Base-by-base conservation (phyloP, 306 rosid species). In the Inga oerstediana region DNA sequence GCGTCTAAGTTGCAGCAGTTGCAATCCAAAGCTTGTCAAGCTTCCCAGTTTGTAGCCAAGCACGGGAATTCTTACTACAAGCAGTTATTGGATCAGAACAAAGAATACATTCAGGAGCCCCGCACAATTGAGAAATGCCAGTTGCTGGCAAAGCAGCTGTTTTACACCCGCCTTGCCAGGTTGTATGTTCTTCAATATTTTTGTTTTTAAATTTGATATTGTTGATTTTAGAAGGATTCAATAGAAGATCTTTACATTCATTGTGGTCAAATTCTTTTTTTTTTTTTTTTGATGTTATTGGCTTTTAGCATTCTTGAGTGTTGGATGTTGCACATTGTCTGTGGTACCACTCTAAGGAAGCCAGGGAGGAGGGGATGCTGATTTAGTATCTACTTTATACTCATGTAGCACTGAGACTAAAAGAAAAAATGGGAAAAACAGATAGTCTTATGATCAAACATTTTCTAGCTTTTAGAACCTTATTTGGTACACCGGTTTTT, bases 121-220 rank as follows among this genome's bases (percentile, higher is more conserved):
- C 86, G 97, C 30, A 92, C 98, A 0, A 84, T 90, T 77, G 98
- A 93, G 91, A 95, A 93, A 87, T 95, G 98, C 89, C 85, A 83
- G 49, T 69, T 66, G 69, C 90, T 95, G 16, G 81, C 98, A 0
- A 95, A 92, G 87, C 97, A 95, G 82, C 86, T 95, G 88, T 64
- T 95, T 39, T 93, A 91, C 89, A 95, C 98, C 75, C 98, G 98
- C 14, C 98, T 95, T 77, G 98, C 98, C 39, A 95, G 98, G 98
- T 93, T 70, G 65, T 81, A 62, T 62, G 72, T 85, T 79, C 77
- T 49, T 32, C 35, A 43, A 72, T 76, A 64, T 69, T 69, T 20
- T 69, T 37, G 54, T 72, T 4, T 66, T 20, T 24, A 22, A 46
- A 61, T 76, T 13, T 43, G 19, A 79, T 69, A 16, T 41, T 43